Evolutionary conservation across 257 asterid genomes (phyloP).

Genomic region (Coffea eugenioides): DNA sequence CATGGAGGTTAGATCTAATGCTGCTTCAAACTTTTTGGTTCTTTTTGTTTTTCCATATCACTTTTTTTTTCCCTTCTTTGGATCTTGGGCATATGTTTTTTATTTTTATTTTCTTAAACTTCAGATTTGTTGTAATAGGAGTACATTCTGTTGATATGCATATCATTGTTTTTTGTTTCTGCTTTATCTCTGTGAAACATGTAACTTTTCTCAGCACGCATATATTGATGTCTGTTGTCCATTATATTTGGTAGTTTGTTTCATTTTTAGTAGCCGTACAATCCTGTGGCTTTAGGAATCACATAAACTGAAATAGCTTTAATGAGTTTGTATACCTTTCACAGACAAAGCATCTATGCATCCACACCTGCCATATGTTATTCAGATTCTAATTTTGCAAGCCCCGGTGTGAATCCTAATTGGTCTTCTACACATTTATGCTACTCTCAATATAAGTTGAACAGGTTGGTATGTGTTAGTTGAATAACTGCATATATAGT

Average conservation of each 20-base stretch:
- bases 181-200: not conserved
- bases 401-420: too few species aligned
- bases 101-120: not conserved
- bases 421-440: not conserved
- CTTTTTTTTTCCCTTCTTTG: not conserved
- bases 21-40: not conserved
- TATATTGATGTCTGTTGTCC: not conserved
- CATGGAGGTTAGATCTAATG: slow-evolving; percentile 12
- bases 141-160: not conserved
- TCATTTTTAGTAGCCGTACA: not conserved
- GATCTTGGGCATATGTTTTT: not conserved
- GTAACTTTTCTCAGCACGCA: not conserved
- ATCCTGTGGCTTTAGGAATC: not conserved
- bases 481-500: not conserved
- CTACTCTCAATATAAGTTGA: not conserved
- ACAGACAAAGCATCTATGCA: not conserved
- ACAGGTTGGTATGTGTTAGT: not conserved
- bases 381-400: not conserved
- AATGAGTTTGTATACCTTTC: not conserved
- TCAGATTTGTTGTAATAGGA: not conserved
- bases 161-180: not conserved
- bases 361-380: not conserved
- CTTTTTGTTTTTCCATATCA: not conserved
- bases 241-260: not conserved
- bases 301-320: not conserved